Evolutionary conservation across 805 yeast species (phyloP), one percentile per base, ranked within the genome.

Genomic region (Lachancea sp.): DNA sequence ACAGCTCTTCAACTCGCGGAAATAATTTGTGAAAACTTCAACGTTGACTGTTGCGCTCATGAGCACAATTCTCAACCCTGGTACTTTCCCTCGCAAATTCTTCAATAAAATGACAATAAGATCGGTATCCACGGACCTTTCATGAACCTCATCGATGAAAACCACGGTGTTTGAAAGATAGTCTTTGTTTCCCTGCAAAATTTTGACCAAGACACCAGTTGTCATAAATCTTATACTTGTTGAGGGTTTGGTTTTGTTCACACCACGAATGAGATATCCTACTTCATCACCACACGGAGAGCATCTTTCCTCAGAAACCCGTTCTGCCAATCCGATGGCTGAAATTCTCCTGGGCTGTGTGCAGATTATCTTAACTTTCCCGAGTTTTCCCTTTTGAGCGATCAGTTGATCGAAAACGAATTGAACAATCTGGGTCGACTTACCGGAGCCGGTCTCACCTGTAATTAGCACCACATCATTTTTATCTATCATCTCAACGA

Each of bases 381-480:
- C 97, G 59, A 82, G 90, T 1, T 98, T 98, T 0, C 95, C 78
- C 59, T 95, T 85, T 97, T 93, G 91, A 41, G 93, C 70, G 9
- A 91, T 75, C 71, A 0, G 73, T 64, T 43, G 70, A 65, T 93
- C 99, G 59, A 81, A 87, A 38, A 93, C 66, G 58, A 91, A 93
- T 62, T 93, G 99, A 0, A 99, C 99, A 3, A 91, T 90, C 66
- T 93, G 99, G 0, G 99, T 93, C 1, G 99, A 93, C 63, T 93
- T 93, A 66, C 99, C 99, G 2, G 97, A 89, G 56, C 99, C 99
- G 1, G 99, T 93, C 57, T 90, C 98, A 72, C 99, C 99, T 68
- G 97, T 90, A 22, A 93, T 74, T 13, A 93, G 82, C 0, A 90
- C 81, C 49, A 91, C 85, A 57, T 90, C 96, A 58, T 91, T 85